These are phyloP conservation scores for Fragaria nilgerrensis DNA, from an alignment of 306 rosid genomes.

Conservation along the genomic window DNA sequence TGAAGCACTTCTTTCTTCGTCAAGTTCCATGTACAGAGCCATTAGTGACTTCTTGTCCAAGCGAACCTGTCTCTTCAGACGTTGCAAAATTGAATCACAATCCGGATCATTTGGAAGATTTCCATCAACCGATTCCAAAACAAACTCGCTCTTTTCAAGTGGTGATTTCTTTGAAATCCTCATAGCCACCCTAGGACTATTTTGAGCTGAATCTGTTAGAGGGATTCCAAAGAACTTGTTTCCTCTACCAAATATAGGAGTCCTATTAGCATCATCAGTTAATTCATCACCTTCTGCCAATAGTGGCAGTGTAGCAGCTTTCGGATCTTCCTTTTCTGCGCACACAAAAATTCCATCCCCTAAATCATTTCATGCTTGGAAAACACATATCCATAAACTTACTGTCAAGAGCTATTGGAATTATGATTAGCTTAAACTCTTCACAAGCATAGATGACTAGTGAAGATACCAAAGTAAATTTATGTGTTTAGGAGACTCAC, in stretches of 20 bases:
- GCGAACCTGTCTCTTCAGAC: conserved; percentile 63
- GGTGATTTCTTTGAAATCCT: conserved; percentile 51
- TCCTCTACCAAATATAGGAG: conserved; percentile 48
- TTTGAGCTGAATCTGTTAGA: conserved; percentile 62
- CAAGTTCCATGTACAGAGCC: conserved; percentile 88
- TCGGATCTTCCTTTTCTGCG: conserved; percentile 56
- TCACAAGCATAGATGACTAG: not conserved
- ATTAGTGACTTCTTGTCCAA: conserved; percentile 76
- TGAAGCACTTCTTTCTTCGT: conserved; percentile 93
- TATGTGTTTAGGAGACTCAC: not conserved
- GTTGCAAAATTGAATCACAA: conserved; percentile 43
- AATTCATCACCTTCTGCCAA: conserved; percentile 48
- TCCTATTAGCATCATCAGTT: conserved; percentile 44
- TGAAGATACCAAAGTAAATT: not conserved
- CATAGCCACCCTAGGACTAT: conserved; percentile 58
- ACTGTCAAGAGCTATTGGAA: not conserved
- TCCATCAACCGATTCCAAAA: conserved; percentile 44
- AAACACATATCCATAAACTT: not conserved
- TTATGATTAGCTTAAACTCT: not conserved
- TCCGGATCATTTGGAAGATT: conserved; percentile 39
- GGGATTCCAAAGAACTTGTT: conserved; percentile 77
- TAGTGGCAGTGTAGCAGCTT: conserved; percentile 41
- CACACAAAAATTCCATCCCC: conserved; percentile 12
- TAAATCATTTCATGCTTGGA: not conserved
- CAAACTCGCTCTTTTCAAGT: conserved; percentile 46